Base-by-base conservation (phyloP, 495 filamentous ascomycete species). In the Staphylotrichum tortipilum region DNA sequence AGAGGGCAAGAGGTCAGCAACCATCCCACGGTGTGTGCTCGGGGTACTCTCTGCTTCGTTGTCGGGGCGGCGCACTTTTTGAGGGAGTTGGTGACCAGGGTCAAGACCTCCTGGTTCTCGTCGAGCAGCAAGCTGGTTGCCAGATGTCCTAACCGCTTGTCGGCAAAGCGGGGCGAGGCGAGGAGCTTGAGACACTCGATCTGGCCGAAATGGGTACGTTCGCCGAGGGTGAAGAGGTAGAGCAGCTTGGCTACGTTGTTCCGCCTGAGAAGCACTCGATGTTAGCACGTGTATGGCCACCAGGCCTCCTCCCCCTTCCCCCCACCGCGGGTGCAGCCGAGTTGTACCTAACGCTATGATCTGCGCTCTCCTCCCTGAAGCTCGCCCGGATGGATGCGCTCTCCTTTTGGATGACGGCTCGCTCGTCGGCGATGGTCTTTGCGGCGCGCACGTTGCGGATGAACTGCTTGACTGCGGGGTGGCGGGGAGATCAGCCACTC, bases 211-310 rank as follows among this genome's bases (percentile, higher is more conserved):
- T 98, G 92, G 52, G 92, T 98, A 50, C 92, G 79, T 68, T 98
- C 92, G 49, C 92, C 92, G n/a, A 98, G 79, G 2, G 92, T 98
- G 66, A 98, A 98, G 44, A 98, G 87, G 61, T 98, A 98, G 33
- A 98, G 78, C 17, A 98, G 80, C 66, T 98, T 98, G 54, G 92
- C 90, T 50, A 98, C 94, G 78, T 98, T 98, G 74, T 98, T 98
- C 64, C 92, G 82, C 75, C 91, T 95, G 67, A 53, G 31, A 39
- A 40, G 14, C n/a, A 23, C 31, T 17, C 31, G 43, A 5, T 42
- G 43, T 61, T 50, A 61, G 55, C 52, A 59, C 21, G 12, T 18
- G 31, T 24, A 42, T 28, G 24, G 7, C 9, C 11, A 19, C 42
- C 37, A 14, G 15, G 18, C 33, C 46, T 41, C 26, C 30, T 19